Evolutionary conservation across 257 asterid genomes (phyloP), one percentile per base, ranked within the genome.

Genomic region (Craterostigma plantagineum): DNA sequence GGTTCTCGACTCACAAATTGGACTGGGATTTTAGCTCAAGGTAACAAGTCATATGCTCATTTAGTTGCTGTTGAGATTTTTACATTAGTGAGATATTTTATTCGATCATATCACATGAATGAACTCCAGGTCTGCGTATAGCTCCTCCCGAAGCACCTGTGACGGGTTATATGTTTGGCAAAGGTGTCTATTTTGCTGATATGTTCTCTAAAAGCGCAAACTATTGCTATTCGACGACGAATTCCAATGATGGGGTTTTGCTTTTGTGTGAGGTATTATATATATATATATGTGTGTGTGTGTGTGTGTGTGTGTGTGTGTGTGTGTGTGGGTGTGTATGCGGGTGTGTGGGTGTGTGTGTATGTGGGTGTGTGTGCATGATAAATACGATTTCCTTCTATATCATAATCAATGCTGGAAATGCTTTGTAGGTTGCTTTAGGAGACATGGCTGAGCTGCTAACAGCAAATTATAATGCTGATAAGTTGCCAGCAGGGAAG

Each of bases 131-230:
- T 63, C 58, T 86, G 62, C 83, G 92, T 53, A 78, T 86, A 63
- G 93, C 97, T 75, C 97, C 97, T 56, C 94, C 97, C 7, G 97
- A 86, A 70, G 94, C 94, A 42, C 97, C 97, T 39, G 76, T 50
- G 18, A 71, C 93, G 3, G 97, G 97, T 33, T 86, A 81, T 63
- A 86, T 86, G 97, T 86, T n/a, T 64, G 97, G 97, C 12, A 86
- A 86, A 66, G 97, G 97, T 16, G 93, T 86, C 51, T 86, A 86
- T 67, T 86, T 86, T 67, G 97, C 94, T 45, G 97, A 86, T 60
- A 86, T 86, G 94, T 86, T 86, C 72, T 86, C 97, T 43, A 86
- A 86, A 70, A 81, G 94, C 64, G 97, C 97, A 50, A 81, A 81
- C 46, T 86, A 81, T 59, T 86, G 93, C 64, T 73, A 52, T 62